Base-by-base conservation (phyloP, 2,329 filamentous ascomycete species). In the Ascochyta koolunga region DNA sequence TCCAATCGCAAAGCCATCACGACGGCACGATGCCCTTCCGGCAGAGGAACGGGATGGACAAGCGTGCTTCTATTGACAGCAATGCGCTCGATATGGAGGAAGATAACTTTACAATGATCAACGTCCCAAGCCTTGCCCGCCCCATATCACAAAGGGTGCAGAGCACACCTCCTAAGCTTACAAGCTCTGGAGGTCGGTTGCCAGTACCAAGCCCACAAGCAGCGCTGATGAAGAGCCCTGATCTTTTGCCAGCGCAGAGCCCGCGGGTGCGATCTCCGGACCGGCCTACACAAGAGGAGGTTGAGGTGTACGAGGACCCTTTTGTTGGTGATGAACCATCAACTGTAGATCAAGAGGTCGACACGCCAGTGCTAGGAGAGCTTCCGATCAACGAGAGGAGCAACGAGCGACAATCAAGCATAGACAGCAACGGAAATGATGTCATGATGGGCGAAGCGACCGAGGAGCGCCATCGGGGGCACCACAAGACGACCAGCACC, bases 301-400 rank as follows among this genome's bases (percentile, higher is more conserved):
- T 82, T 3, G 78, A 79, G 46, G 80, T 82, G 24, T 83, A 82
- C 58, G 82, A 84, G 66, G 82, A 83, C 57, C 80, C 80, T 1
- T 79, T 80, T 47, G 76, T 74, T 32, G 73, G 73, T 35, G 73
- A 76, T 32, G 70, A 72, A 36, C 65, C 67, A 21, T 47, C 60
- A 19, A 51, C 54, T 29, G 50, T 58, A 32, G 56, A 60, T 5
- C 66, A 71, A 29, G 72, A 76, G 21, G 64, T 67, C 10, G 71
- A 76, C 42, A 77, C 77, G 46, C 70, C 75, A 11, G 80, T 82
- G 3, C 76, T 83, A 10, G 78, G 79, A 48, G 80, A 83, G 60
- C 70, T 83, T 3, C 78, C 80, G 3, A 70, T 81, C 40, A 82
- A 82, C 52, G 78, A 80, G 60, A 78, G 77, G 60, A 73, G 66